A percentile compares a stretch with the other conserved stretches of the same genome.
Evolutionary conservation across 2,329 filamentous ascomycete species (phyloP).

Genomic region (Curvularia verruculosa): DNA sequence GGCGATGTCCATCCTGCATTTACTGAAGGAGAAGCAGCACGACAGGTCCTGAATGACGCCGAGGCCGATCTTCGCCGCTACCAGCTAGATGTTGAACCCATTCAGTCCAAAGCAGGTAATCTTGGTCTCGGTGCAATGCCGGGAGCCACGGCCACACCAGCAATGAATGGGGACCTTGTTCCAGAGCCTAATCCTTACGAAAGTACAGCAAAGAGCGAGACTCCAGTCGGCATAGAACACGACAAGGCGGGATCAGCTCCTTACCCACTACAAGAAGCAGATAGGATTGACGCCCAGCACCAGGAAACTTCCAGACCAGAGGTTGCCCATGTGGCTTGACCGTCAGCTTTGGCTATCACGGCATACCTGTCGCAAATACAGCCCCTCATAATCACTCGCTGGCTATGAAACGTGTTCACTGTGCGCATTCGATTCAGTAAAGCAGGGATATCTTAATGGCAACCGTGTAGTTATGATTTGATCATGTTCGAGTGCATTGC

Average conservation of each 20-base stretch:
- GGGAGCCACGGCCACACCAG: constrained; percentile 19
- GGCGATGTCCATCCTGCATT: constrained; percentile 79
- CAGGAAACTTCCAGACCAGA: constrained; percentile 13
- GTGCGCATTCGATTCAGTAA: too few species aligned
- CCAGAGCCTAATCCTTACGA: constrained; percentile 15
- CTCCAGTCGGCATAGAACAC: constrained; percentile 28
- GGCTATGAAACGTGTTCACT: too few species aligned
- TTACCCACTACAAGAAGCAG: constrained; percentile 40
- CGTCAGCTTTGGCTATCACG: background rate
- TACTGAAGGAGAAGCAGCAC: constrained; percentile 68
- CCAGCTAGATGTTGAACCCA: constrained; percentile 63
- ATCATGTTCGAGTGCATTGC: constrained; percentile 8
- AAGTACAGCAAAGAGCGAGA: constrained; percentile 25
- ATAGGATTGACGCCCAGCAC: constrained; percentile 32
- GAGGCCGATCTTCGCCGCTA: constrained; percentile 86
- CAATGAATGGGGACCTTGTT: constrained; percentile 1
- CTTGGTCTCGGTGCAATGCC: constrained; percentile 58
- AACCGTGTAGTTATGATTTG: constrained; percentile 26
- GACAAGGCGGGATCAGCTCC: constrained; percentile 36
- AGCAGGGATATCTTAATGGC: background rate
- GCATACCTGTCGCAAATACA: too few species aligned
- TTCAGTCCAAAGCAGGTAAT: constrained; percentile 56
- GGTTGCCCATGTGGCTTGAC: constrained; percentile 19
- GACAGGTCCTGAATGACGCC: constrained; percentile 88
- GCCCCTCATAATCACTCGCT: too few species aligned